Evolutionary conservation across 495 filamentous ascomycete genomes (phyloP), one percentile per base, ranked within the genome.

Genomic region (Xylaria scruposa): DNA sequence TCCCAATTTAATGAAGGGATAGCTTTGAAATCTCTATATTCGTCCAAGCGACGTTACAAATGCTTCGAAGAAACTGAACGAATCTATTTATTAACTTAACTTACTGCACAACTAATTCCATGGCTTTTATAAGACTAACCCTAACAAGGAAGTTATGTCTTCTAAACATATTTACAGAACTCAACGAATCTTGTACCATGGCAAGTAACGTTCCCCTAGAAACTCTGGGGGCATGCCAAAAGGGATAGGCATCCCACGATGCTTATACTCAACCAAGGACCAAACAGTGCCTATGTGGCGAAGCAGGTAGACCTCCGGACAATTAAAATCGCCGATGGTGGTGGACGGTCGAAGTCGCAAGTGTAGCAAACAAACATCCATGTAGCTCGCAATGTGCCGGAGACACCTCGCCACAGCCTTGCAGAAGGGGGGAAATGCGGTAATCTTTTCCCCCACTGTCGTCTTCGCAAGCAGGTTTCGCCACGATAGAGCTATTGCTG

Each of bases 341-440:
- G 29, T 36, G 29, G 58, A 10, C 24, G 4, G 58, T 33, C 17
- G 19, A 38, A 60, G 31, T 38, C 17, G 12, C 15, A 21, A n/a
- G 58, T 17, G 21, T 38, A 21, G 19, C 58, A 38, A 21, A 19
- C 58, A 38, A 21, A 19, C 24, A 38, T 60, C 58, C 58, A 59
- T 38, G 46, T 21, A 38, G 58, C 33, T 29, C 38, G 58, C 58
- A 60, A 38, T 67, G 46, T 33, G 47, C 26, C 46, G 17, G 46
- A 67, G 44, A 67, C 63, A 67, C 63, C 5, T 67, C 10, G 63
- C 63, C 63, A 31, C 63, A 67, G 63, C 21, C 63, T 36, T 67
- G 63, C 63, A 67, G 63, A 53, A 8, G 31, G 63, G 29, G 46
- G 31, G 33, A 21, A 21, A 38, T n/a, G 12, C 10, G 33, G 6